Conservation (phyloP, 805 yeast genomes). For the Maudiozyma bulderi region DNA sequence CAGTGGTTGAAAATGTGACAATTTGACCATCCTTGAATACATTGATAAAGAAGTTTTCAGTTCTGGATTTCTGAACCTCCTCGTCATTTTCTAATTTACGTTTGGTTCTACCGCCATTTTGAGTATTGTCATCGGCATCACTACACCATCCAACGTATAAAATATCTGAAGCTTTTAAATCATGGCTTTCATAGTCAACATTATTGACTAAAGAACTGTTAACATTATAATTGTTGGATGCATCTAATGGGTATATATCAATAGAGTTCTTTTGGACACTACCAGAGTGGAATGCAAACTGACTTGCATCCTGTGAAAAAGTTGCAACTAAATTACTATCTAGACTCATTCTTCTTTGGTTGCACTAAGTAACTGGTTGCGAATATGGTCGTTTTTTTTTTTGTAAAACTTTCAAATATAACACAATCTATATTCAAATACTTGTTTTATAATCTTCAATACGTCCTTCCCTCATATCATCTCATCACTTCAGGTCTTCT, state of each 20-base stretch:
- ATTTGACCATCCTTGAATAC: constrained; percentile 23
- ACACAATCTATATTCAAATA: too few relatives aligned
- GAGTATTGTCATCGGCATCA: neutral
- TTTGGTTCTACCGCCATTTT: constrained; percentile 8
- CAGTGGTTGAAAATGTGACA: constrained; percentile 26
- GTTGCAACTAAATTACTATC: constrained; percentile 16
- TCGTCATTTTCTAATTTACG: constrained; percentile 18
- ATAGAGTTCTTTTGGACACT: constrained; percentile 27
- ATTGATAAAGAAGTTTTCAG: constrained; percentile 24
- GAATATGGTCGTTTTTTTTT: neutral
- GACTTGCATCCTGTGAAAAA: constrained; percentile 24
- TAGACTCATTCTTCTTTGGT: constrained; percentile 8
- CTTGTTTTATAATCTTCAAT: too few relatives aligned
- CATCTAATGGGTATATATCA: constrained; percentile 27
- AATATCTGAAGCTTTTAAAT: constrained; percentile 19
- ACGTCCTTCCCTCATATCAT: too few relatives aligned
- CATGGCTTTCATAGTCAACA: constrained; percentile 27
- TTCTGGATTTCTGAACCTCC: neutral
- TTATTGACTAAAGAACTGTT: constrained; percentile 25
- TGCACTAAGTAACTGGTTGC: neutral
- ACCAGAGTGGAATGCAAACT: constrained; percentile 28
- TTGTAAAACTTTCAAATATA: too few relatives aligned
- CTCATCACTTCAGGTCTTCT: too few relatives aligned
- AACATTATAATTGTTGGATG: constrained; percentile 15
- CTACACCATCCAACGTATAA: constrained; percentile 23